Percentiles rank a stretch among this genome's conserved stretches.
Evolutionary conservation across 345 rosid species (phyloP).

Genomic region (Brassica rapa): DNA sequence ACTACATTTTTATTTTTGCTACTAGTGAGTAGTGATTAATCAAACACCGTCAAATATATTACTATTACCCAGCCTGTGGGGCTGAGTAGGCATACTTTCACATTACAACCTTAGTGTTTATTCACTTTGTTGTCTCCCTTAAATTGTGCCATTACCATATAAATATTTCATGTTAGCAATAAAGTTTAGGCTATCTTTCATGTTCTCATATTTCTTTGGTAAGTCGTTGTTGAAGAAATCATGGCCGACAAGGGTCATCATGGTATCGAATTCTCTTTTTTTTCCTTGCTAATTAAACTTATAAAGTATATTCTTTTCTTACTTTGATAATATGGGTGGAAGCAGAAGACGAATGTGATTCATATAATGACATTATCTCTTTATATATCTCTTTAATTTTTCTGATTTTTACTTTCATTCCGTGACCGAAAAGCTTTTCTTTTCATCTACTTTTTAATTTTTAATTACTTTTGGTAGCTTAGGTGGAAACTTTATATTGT

Average conservation of each 20-base stretch:
- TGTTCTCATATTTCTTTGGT: background rate
- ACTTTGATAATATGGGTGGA: constrained; percentile 35
- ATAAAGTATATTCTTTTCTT: constrained; percentile 36
- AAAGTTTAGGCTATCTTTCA: constrained; percentile 24
- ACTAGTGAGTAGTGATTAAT: constrained; percentile 9
- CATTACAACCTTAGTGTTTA: constrained; percentile 36
- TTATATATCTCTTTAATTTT: constrained; percentile 6
- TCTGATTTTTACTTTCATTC: constrained; percentile 18
- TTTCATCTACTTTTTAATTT: background rate
- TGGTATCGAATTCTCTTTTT: constrained; percentile 29
- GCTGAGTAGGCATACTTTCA: constrained; percentile 20
- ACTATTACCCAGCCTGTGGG: constrained; percentile 15
- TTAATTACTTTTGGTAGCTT: constrained; percentile 12
- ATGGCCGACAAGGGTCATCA: constrained; percentile 40
- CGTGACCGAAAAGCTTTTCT: constrained; percentile 16
- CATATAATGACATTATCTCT: constrained; percentile 25
- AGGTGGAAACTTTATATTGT: constrained; percentile 7
- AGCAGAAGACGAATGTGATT: constrained; percentile 28
- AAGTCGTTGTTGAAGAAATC: constrained; percentile 16
- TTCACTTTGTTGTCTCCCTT: constrained; percentile 32
- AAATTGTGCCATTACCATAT: constrained; percentile 30
- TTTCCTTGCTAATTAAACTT: constrained; percentile 13
- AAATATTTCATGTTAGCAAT: constrained; percentile 19
- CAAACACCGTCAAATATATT: constrained; percentile 18
- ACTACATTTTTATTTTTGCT: background rate